A percentile compares a stretch with the other conserved stretches of the same genome.
Conservation (phyloP, 306 rosid species). For the Purshia tridentata region DNA sequence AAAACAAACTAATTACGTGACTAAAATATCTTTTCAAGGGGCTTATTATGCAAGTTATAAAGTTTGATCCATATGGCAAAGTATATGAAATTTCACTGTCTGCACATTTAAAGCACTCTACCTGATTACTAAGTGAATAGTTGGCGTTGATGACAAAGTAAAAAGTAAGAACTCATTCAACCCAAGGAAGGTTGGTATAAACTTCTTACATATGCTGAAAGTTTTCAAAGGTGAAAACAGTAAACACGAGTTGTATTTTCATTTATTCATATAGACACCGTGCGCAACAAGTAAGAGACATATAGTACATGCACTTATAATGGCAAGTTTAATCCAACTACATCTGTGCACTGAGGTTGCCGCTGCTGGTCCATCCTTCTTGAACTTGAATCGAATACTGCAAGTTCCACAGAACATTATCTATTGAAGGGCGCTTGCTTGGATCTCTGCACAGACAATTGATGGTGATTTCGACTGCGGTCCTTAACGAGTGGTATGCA, state of each 20-base stretch:
- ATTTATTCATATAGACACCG: conserved; percentile 19
- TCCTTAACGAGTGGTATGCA: conserved; percentile 67
- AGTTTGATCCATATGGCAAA: too few species aligned
- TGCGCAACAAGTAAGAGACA: background rate
- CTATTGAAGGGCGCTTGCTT: conserved; percentile 77
- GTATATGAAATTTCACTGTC: too few species aligned
- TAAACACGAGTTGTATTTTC: conserved; percentile 26
- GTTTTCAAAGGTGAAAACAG: background rate
- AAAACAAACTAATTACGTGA: background rate
- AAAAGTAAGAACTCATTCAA: background rate
- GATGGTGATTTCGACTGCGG: conserved; percentile 60
- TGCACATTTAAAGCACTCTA: too few species aligned
- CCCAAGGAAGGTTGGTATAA: background rate
- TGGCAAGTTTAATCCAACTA: conserved; percentile 4
- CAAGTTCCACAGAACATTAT: conserved; percentile 84
- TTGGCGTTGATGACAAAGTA: background rate
- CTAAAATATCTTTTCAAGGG: background rate
- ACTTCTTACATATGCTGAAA: background rate
- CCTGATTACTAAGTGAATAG: too few species aligned
- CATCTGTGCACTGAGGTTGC: conserved; percentile 51
- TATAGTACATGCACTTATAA: background rate
- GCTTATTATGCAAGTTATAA: background rate
- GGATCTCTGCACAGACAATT: conserved; percentile 63
- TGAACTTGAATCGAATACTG: conserved; percentile 91
- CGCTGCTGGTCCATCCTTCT: conserved; percentile 87